Conservation (phyloP, 1,139 yeast genomes). For the Zygosaccharomyces pseudobailii region DNA sequence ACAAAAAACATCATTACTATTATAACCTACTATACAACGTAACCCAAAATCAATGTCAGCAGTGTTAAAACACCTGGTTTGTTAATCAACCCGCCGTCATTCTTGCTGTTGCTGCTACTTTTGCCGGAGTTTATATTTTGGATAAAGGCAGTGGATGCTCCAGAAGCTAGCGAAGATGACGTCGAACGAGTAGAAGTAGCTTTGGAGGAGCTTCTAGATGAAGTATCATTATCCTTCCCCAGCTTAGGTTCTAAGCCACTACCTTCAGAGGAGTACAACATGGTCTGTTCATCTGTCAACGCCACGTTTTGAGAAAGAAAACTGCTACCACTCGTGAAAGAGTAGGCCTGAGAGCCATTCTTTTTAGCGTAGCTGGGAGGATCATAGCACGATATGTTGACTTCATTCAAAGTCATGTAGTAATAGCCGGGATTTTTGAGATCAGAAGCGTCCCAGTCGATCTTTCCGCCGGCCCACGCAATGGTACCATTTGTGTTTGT, state of each 20-base stretch:
- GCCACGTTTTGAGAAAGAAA: conserved; percentile 45
- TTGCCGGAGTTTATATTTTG: conserved; percentile 17
- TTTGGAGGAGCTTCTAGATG: conserved; percentile 16
- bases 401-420: conserved; percentile 57
- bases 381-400: conserved; percentile 63
- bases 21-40: background rate
- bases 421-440: conserved; percentile 71
- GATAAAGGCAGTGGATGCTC: conserved; percentile 15
- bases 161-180: conserved; percentile 17
- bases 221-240: conserved; percentile 19
- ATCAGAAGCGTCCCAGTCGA: conserved; percentile 78
- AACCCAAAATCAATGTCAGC: background rate
- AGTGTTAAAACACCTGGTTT: background rate
- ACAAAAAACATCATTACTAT: background rate
- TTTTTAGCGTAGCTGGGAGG: conserved; percentile 50
- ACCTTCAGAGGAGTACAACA: conserved; percentile 55
- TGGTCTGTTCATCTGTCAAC: conserved; percentile 56
- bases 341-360: conserved; percentile 53
- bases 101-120: conserved; percentile 1
- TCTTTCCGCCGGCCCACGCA: conserved; percentile 90
- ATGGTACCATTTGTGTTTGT: conserved; percentile 67
- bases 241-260: conserved; percentile 59
- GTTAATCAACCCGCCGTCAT: background rate
- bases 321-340: conserved; percentile 46
- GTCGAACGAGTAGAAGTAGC: conserved; percentile 18